Conservation (phyloP, 768 basidiomycete species). For the Mycena capillaripes region DNA sequence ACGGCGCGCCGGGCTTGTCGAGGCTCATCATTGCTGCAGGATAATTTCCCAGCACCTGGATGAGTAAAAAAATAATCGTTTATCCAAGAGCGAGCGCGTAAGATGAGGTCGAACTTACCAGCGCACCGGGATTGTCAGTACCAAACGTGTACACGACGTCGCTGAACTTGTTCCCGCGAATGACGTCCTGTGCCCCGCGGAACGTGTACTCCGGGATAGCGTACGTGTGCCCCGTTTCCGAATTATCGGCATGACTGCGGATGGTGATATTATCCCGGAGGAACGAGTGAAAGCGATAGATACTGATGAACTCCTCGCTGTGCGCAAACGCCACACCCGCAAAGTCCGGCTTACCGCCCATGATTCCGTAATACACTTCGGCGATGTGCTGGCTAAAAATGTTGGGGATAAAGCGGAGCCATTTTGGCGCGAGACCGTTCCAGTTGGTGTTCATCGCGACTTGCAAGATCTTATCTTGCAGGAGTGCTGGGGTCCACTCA, state of each 20-base stretch:
- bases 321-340: constrained; percentile 32
- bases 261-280: constrained; percentile 30
- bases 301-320: constrained; percentile 30
- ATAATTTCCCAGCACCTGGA: constrained; percentile 23
- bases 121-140: constrained; percentile 22
- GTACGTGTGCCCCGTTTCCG: constrained; percentile 18
- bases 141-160: constrained; percentile 33
- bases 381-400: not conserved
- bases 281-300: constrained; percentile 32
- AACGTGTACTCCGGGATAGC: constrained; percentile 24
- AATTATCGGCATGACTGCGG: constrained; percentile 9
- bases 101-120: too few relatives aligned
- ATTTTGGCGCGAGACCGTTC: constrained; percentile 25
- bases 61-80: too few relatives aligned
- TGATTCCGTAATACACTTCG: constrained; percentile 4
- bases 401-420: not conserved
- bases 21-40: constrained; percentile 20
- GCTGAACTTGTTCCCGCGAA: constrained; percentile 25
- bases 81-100: too few relatives aligned
- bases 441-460: constrained; percentile 24
- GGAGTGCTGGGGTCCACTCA: constrained; percentile 32
- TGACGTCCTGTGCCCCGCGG: constrained; percentile 19
- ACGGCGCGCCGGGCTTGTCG: constrained; percentile 4
- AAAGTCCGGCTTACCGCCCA: constrained; percentile 30
- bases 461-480: constrained; percentile 20